Evolutionary conservation across 202 grass and related monocot species (phyloP).

Genomic region (Zizania palustris): DNA sequence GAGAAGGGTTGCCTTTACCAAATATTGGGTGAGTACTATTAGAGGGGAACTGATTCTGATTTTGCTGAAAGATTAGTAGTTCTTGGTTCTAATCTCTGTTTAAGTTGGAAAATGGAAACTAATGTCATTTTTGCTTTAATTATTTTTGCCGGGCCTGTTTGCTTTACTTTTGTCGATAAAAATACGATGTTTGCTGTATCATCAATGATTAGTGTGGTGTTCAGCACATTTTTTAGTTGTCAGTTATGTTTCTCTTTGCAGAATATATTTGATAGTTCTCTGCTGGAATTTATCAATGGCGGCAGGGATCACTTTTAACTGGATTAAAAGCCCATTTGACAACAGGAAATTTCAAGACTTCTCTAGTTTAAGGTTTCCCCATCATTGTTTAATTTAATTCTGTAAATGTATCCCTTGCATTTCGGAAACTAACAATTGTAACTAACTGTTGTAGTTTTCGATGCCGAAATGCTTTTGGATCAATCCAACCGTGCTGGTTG

Average conservation of each 20-base stretch:
- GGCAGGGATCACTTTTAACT: slow-evolving; percentile 50
- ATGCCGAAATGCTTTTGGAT: slow-evolving; percentile 73
- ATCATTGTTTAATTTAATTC: slow-evolving; percentile 1
- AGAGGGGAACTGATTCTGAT: not conserved
- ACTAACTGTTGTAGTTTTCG: slow-evolving; percentile 49
- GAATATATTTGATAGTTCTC: slow-evolving; percentile 19
- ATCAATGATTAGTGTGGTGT: not conserved
- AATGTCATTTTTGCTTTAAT: not conserved
- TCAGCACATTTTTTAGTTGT: not conserved
- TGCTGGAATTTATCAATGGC: slow-evolving; percentile 47
- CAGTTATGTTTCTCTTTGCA: not conserved
- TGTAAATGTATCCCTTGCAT: not conserved
- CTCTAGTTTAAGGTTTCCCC: slow-evolving; percentile 55
- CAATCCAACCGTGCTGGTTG: slow-evolving; percentile 54
- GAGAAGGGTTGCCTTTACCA: not conserved
- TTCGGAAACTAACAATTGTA: slow-evolving; percentile 32
- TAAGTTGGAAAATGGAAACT: not conserved
- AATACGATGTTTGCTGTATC: not conserved
- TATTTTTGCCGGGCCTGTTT: not conserved
- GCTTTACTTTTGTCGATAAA: not conserved
- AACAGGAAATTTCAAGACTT: slow-evolving; percentile 47
- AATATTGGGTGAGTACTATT: not conserved
- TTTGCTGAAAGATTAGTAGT: not conserved
- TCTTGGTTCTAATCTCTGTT: slow-evolving; percentile 15
- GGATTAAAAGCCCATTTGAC: slow-evolving; percentile 58